A percentile compares a stretch with the other conserved stretches of the same genome.
Evolutionary conservation across 306 rosid species (phyloP).

Genomic region (Castanea mollissima): DNA sequence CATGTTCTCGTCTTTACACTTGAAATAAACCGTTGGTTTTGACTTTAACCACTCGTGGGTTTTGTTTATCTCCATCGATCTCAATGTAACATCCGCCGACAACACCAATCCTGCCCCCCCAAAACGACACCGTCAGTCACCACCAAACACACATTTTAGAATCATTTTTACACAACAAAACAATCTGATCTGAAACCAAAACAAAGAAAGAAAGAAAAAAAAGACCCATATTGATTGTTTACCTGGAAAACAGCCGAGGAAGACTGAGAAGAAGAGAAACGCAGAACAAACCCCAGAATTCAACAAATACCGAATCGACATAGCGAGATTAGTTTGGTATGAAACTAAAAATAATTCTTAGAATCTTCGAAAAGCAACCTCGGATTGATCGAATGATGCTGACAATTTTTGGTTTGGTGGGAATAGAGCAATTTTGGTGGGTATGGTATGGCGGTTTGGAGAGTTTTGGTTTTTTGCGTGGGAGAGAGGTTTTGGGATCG

Average conservation of each 20-base stretch:
- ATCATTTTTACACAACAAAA: neutral
- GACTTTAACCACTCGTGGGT: slow-evolving; percentile 62
- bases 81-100: slow-evolving; percentile 63
- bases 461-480: slow-evolving; percentile 2
- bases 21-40: slow-evolving; percentile 66
- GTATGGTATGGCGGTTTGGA: neutral
- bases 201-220: neutral
- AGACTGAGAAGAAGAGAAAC: slow-evolving; percentile 27
- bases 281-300: slow-evolving; percentile 26
- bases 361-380: neutral
- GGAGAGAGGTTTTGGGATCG: neutral
- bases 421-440: too few species aligned
- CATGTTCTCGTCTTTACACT: slow-evolving; percentile 60
- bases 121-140: neutral
- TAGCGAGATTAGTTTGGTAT: slow-evolving; percentile 17
- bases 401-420: neutral
- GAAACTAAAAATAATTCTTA: neutral
- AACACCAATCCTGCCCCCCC: slow-evolving; percentile 37
- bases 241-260: slow-evolving; percentile 59
- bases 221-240: neutral
- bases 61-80: slow-evolving; percentile 55
- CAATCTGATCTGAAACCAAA: neutral
- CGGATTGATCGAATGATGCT: neutral
- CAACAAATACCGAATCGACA: slow-evolving; percentile 40
- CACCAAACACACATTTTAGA: neutral